These are phyloP conservation scores for Neospermospora avenae DNA, from an alignment of 2,329 filamentous ascomycete species.

Conservation along the genomic window DNA sequence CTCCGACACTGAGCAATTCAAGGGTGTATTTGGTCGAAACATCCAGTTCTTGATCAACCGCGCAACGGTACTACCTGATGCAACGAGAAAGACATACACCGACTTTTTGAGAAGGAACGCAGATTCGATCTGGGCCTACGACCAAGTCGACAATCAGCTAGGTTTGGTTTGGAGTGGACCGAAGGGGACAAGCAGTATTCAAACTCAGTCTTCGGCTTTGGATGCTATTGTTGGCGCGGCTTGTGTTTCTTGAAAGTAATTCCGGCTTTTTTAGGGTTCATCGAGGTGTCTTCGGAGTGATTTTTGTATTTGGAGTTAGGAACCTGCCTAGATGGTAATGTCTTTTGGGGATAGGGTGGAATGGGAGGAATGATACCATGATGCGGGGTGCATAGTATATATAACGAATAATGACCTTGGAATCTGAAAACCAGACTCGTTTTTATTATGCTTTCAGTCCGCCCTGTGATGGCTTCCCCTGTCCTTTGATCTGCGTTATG, in stretches of 20 bases:
- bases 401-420: constrained; percentile 7
- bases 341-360: constrained; percentile 5
- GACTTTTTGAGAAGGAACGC: constrained; percentile 60
- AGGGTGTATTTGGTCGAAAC: constrained; percentile 67
- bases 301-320: neutral
- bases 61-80: constrained; percentile 33
- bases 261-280: no score
- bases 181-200: constrained; percentile 49
- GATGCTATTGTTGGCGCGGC: constrained; percentile 63
- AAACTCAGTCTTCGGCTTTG: constrained; percentile 62
- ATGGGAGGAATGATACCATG: constrained; percentile 6
- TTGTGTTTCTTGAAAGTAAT: constrained; percentile 21
- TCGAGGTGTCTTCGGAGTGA: neutral
- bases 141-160: constrained; percentile 51
- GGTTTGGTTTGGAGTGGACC: constrained; percentile 66
- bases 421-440: neutral
- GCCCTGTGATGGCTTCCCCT: no score
- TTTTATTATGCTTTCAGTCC: neutral
- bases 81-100: constrained; percentile 47
- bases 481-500: no score
- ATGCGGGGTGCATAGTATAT: neutral
- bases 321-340: constrained; percentile 12
- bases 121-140: constrained; percentile 60
- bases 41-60: constrained; percentile 52
- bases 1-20: constrained; percentile 61